phyloP scores from a whole-genome alignment of 139 green algal species.

The Trebouxia sp. region DNA sequence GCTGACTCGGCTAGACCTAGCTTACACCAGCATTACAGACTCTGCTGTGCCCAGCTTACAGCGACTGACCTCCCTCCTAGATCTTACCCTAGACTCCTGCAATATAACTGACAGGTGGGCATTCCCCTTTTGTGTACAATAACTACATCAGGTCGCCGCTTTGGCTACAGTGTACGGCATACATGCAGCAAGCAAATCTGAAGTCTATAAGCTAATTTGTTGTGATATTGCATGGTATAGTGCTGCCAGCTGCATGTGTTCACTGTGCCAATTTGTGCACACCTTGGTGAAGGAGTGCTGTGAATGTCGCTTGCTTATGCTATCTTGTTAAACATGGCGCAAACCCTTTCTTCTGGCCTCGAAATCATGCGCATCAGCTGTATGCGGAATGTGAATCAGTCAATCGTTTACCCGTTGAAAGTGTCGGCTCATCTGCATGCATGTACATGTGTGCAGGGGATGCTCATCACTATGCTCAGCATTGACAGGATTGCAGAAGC shows the following conservation, averaged over 20 bases:
- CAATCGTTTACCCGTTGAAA: not conserved
- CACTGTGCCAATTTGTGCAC: not conserved
- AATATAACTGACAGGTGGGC: conserved; percentile 29
- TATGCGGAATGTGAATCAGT: not conserved
- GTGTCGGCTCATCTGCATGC: conserved; percentile 5
- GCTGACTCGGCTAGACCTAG: conserved; percentile 45
- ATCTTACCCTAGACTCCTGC: conserved; percentile 40
- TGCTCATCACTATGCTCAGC: not conserved
- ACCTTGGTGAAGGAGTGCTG: not conserved
- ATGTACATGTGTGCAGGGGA: not conserved
- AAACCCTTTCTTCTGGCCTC: too few relatives aligned
- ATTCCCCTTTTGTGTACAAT: not conserved
- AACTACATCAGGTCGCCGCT: not conserved
- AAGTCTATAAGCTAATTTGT: not conserved
- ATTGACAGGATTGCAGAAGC: conserved; percentile 28
- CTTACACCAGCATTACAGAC: conserved; percentile 41
- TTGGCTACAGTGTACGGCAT: not conserved
- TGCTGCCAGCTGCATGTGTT: not conserved
- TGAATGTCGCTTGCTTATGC: too few relatives aligned
- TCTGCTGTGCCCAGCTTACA: conserved; percentile 17
- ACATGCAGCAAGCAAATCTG: not conserved
- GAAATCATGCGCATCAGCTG: not conserved
- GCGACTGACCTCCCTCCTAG: conserved; percentile 12
- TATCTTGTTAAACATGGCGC: too few relatives aligned
- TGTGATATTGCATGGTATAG: not conserved